Evolutionary conservation across 1,139 yeast species (phyloP).

Genomic region (Hyphopichia khmerensis): DNA sequence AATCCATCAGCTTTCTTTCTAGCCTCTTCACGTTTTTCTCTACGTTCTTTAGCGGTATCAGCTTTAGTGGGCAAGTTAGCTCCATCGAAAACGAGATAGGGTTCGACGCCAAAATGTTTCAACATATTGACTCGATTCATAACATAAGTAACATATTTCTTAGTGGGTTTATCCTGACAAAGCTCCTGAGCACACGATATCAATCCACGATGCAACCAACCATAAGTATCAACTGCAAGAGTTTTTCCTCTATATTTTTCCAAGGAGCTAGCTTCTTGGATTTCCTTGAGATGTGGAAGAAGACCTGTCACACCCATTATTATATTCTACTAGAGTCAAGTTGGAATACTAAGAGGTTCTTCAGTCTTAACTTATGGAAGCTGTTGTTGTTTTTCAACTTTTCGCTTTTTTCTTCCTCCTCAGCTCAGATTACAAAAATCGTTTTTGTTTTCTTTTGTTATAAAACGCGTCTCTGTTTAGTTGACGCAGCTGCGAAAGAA

Average conservation of each 20-base stretch:
- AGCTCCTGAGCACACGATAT: conserved; percentile 83
- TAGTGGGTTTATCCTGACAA: conserved; percentile 69
- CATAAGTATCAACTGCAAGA: conserved; percentile 90
- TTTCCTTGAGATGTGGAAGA: conserved; percentile 69
- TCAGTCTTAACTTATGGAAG: background rate
- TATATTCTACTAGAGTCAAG: too few species aligned
- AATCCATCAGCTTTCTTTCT: conserved; percentile 53
- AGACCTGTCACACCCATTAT: conserved; percentile 77
- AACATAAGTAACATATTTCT: conserved; percentile 59
- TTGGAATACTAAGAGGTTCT: too few species aligned
- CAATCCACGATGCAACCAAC: conserved; percentile 92
- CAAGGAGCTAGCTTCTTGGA: conserved; percentile 60
- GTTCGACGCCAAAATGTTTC: conserved; percentile 66
- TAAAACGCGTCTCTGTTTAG: background rate
- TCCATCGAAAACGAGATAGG: conserved; percentile 93
- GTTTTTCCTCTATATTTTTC: conserved; percentile 69
- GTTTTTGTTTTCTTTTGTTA: background rate
- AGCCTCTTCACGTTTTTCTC: conserved; percentile 55
- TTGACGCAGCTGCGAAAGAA: too few species aligned
- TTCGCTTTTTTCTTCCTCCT: background rate
- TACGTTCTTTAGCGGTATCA: conserved; percentile 68
- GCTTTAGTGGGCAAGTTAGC: conserved; percentile 79
- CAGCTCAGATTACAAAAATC: background rate
- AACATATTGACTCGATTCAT: conserved; percentile 67
- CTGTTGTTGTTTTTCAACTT: background rate